Conservation (phyloP, 139 green algal genomes). For the Limnomonas spitsbergensis region DNA sequence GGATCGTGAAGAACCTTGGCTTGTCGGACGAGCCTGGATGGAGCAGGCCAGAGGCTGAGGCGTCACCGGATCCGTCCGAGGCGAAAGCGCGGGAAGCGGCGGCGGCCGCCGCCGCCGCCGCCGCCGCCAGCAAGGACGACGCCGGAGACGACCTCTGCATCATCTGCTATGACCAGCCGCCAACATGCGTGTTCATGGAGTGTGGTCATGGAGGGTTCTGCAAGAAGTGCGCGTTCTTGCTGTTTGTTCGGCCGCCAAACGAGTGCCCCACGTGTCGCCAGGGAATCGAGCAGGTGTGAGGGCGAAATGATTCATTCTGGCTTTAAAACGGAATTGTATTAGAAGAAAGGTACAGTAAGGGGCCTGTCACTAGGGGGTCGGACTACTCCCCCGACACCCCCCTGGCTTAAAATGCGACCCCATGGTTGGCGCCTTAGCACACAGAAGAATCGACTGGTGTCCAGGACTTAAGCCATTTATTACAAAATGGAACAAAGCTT, state of each 20-base stretch:
- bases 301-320: not conserved
- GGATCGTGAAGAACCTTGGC: not conserved
- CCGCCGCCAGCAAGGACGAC: not conserved
- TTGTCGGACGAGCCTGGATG: not conserved
- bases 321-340: not conserved
- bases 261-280: slow-evolving; percentile 59
- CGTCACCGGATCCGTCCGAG: not conserved
- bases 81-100: not conserved
- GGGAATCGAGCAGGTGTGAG: not conserved
- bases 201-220: slow-evolving; percentile 68
- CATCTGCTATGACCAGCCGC: slow-evolving; percentile 21
- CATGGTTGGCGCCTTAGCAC: too few species aligned
- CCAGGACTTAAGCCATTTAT: too few species aligned
- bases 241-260: slow-evolving; percentile 55
- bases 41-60: not conserved
- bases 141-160: slow-evolving; percentile 8
- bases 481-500: too few species aligned
- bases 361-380: not conserved
- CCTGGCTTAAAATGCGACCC: too few species aligned
- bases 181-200: slow-evolving; percentile 56
- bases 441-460: too few species aligned
- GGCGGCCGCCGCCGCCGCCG: not conserved
- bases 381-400: not conserved
- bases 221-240: slow-evolving; percentile 47
- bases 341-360: not conserved